These are phyloP conservation scores for Groenewaldozyma salmanticensis DNA, from an alignment of 805 yeast genomes.

Conservation along the genomic window DNA sequence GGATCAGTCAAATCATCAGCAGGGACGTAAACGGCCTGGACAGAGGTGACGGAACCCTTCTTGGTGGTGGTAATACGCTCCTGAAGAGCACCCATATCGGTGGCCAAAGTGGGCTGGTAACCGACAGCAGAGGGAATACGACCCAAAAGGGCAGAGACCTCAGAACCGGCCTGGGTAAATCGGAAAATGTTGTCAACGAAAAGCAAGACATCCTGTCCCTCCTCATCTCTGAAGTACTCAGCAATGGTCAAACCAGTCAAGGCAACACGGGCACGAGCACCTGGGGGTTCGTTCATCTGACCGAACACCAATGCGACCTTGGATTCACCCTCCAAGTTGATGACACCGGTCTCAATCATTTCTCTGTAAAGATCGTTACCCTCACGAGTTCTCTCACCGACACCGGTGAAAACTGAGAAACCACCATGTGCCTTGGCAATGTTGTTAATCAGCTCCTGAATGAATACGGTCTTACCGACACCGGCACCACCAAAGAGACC, in stretches of 20 bases:
- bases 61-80: constrained; percentile 99
- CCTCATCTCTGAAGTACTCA: constrained; percentile 99
- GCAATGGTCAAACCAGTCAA: constrained; percentile 99
- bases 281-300: constrained; percentile 99
- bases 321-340: constrained; percentile 98
- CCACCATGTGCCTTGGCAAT: constrained; percentile 99
- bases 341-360: constrained; percentile 99
- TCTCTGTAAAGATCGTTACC: constrained; percentile 99
- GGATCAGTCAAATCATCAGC: constrained; percentile 99
- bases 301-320: constrained; percentile 99
- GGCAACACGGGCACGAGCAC: constrained; percentile 99
- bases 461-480: constrained; percentile 99
- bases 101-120: constrained; percentile 99
- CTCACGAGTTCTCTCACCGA: constrained; percentile 99
- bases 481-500: constrained; percentile 99
- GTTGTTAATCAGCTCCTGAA: constrained; percentile 99
- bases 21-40: constrained; percentile 99
- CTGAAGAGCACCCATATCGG: constrained; percentile 99
- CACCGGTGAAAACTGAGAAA: constrained; percentile 99
- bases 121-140: constrained; percentile 99
- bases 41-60: constrained; percentile 99
- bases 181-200: constrained; percentile 99
- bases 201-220: constrained; percentile 99
- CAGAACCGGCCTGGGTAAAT: constrained; percentile 99
- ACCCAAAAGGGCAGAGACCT: constrained; percentile 98